phyloP scores from a whole-genome alignment of 768 basidiomycete species.

The Inosperma sp. region DNA sequence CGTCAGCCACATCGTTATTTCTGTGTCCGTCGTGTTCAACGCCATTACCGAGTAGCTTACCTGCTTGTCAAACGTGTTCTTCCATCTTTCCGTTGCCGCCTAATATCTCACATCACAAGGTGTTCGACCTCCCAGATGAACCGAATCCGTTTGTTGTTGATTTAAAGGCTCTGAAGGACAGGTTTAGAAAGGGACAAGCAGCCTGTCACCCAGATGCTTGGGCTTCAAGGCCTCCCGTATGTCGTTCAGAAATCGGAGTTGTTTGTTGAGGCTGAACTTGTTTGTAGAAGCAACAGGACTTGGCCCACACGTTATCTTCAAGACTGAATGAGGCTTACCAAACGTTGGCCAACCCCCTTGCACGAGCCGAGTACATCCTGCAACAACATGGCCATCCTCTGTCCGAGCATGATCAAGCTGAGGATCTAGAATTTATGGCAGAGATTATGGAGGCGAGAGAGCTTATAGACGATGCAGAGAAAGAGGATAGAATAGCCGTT shows the following conservation, averaged over 20 bases:
- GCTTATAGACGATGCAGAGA: conserved; percentile 57
- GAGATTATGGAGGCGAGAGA: conserved; percentile 80
- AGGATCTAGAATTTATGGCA: conserved; percentile 66
- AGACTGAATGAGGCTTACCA: conserved; percentile 81
- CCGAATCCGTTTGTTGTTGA: conserved; percentile 74
- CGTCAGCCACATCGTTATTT: too few species aligned
- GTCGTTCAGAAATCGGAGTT: conserved; percentile 13
- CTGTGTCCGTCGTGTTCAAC: conserved; percentile 65
- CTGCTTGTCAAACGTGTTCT: conserved; percentile 73
- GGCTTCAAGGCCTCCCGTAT: conserved; percentile 61
- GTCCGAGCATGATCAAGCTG: conserved; percentile 65
- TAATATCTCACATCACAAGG: conserved; percentile 56
- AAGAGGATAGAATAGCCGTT: conserved; percentile 42
- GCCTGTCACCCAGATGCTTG: conserved; percentile 86
- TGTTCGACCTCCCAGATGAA: conserved; percentile 58
- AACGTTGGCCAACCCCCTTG: conserved; percentile 64
- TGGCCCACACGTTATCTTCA: conserved; percentile 66
- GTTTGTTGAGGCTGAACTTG: conserved; percentile 7
- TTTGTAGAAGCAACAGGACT: conserved; percentile 47
- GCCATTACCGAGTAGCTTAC: conserved; percentile 57
- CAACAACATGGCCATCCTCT: conserved; percentile 52
- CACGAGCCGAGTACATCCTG: conserved; percentile 79
- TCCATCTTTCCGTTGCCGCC: conserved; percentile 57
- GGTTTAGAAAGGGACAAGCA: conserved; percentile 69
- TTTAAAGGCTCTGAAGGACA: conserved; percentile 49